Evolutionary conservation across 176 grass and related monocot genomes (phyloP).

Genomic region (Oryza officinalis): DNA sequence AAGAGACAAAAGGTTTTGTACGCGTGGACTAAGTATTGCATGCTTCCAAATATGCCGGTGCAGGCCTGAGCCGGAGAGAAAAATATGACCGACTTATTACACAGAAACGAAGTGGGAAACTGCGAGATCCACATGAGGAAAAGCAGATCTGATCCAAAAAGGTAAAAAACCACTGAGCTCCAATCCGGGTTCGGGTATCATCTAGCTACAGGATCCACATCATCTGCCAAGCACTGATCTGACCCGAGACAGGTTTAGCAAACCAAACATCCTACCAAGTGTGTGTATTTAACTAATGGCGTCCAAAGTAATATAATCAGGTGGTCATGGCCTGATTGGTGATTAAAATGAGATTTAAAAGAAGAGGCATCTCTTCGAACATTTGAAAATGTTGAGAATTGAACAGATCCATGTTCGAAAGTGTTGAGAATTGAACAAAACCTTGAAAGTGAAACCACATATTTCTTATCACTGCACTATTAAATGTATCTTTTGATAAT

Average conservation of each 20-base stretch:
- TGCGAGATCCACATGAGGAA: constrained; percentile 5
- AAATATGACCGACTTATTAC: not conserved
- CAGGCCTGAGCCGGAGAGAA: not conserved
- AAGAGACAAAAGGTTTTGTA: not conserved
- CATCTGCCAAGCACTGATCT: not conserved
- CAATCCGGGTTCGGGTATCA: not conserved
- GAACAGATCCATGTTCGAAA: no score
- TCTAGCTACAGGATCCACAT: not conserved
- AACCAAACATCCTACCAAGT: not conserved
- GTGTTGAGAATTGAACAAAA: no score
- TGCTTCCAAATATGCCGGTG: constrained; percentile 16
- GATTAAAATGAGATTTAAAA: no score
- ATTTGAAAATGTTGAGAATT: no score
- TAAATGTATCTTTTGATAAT: no score
- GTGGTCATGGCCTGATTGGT: not conserved
- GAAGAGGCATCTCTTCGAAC: no score
- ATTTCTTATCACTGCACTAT: no score
- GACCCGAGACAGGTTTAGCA: not conserved
- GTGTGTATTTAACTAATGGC: not conserved
- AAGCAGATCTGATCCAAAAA: constrained; percentile 19
- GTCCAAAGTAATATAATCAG: not conserved
- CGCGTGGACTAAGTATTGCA: not conserved
- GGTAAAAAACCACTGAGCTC: not conserved
- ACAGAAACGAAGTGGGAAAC: not conserved
- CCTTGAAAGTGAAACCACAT: no score